Evolutionary conservation across 176 grass and related monocot genomes (phyloP), one percentile per base, ranked within the genome.

Genomic region (Oryza glumipatula): DNA sequence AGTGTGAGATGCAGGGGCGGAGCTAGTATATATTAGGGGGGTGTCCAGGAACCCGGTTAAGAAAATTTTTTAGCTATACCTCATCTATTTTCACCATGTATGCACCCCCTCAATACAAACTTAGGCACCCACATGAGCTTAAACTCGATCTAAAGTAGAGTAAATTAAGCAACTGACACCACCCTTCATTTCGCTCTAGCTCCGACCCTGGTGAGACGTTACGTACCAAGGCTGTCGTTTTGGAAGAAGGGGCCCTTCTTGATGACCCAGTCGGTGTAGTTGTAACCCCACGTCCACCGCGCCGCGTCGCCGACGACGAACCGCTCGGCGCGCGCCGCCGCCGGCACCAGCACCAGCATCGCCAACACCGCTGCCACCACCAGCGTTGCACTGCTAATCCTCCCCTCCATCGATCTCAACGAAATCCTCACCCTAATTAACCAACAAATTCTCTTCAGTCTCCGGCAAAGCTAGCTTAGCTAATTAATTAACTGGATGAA

Each of bases 261-360:
- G 38, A 92, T 24, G 67, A 92, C 94, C 97, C 97, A 99, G 76
- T 94, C 91, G 3, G 94, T 92, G 79, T 99, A 99, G 75, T 99
- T 99, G 84, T 89, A 96, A 14, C 97, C 97, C 44, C 89, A 99
- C 61, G 90, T 92, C 97, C 97, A 99, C 80, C 88, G 86, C 52
- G 84, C 87, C 30, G 88, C 67, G 36, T 94, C 97, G 13, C 97
- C 97, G 23, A 99, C 92, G 30, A 96, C 3, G 76, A 99, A 94
- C 79, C 84, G 84, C 45, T 77, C 88, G 0, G 88, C 94, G 0
- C 38, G 61, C 19, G 83, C 67, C 52, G 76, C 82, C 51, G 78
- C 64, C 10, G 88, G 81, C 32, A 60, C 43, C 11, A 82, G 81
- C 7, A 39, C 73, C 68, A 86, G 44, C 47, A 95, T 23, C 60